Evolutionary conservation across 2,329 filamentous ascomycete genomes (phyloP).

Genomic region (Scedosporium minutisporum): DNA sequence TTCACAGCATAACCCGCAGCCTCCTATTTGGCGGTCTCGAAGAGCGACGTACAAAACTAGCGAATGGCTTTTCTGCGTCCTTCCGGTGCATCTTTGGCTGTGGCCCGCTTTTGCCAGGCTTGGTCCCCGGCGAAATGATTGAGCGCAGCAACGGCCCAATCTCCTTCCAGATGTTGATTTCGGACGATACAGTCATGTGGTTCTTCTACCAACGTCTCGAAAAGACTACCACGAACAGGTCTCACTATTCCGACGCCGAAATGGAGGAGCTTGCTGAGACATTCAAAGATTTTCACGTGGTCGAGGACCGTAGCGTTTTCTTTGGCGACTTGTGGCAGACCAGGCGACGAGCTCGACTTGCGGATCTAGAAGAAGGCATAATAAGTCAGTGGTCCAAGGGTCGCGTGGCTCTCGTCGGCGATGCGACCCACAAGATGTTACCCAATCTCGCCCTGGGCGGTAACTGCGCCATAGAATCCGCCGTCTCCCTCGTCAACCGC

Average conservation of each 20-base stretch:
- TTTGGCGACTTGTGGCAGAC: constrained; percentile 4
- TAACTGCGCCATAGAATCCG: constrained; percentile 22
- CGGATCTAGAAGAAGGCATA: constrained; percentile 23
- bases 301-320: not conserved
- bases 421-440: constrained; percentile 23
- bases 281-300: not conserved
- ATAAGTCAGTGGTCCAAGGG: constrained; percentile 18
- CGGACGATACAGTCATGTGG: constrained; percentile 1
- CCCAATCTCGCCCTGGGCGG: constrained; percentile 22
- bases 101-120: not conserved
- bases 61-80: not conserved
- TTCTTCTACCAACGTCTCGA: constrained; percentile 3
- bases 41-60: not conserved
- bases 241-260: not conserved
- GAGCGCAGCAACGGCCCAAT: not conserved
- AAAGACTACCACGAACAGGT: not conserved
- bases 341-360: constrained; percentile 12
- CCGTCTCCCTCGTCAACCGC: constrained; percentile 14
- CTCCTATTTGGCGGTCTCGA: not conserved
- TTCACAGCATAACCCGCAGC: constrained; percentile 24
- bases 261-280: not conserved
- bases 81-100: not conserved
- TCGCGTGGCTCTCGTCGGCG: constrained; percentile 22
- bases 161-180: not conserved
- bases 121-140: not conserved